Percentiles rank a stretch among this genome's conserved stretches.
These are phyloP conservation scores for Puccinia triticina DNA, from an alignment of 1,284 basidiomycete species.

Conservation along the genomic window DNA sequence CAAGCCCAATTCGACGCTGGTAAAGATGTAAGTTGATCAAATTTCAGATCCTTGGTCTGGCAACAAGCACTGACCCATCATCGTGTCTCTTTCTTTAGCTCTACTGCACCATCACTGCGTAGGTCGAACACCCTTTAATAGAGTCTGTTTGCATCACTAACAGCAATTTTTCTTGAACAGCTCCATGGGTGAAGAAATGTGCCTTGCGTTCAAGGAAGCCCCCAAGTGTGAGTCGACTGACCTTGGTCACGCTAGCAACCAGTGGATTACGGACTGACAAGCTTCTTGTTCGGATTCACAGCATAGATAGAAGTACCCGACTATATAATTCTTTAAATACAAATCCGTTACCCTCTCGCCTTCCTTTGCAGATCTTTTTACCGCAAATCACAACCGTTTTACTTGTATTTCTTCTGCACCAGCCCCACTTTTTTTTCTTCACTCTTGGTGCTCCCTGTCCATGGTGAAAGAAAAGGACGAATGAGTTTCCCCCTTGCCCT, in stretches of 20 bases:
- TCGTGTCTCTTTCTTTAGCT: slow-evolving; percentile 14
- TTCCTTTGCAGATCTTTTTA: slow-evolving; percentile 18
- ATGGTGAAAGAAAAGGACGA: slow-evolving; percentile 26
- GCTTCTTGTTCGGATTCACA: background rate
- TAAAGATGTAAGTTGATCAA: slow-evolving; percentile 67
- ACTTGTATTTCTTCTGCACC: slow-evolving; percentile 34
- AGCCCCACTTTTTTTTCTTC: background rate
- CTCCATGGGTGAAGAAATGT: slow-evolving; percentile 51
- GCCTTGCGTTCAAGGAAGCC: slow-evolving; percentile 51
- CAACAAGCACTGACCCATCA: background rate
- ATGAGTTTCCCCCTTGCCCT: background rate
- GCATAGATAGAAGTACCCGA: slow-evolving; percentile 26
- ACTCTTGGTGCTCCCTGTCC: slow-evolving; percentile 28
- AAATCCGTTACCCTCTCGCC: slow-evolving; percentile 36
- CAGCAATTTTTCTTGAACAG: background rate
- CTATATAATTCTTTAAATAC: slow-evolving; percentile 23
- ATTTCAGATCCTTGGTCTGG: background rate
- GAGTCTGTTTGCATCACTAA: background rate
- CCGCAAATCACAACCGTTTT: slow-evolving; percentile 12
- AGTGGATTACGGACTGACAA: background rate
- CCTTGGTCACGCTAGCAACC: background rate
- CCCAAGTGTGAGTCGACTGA: slow-evolving; percentile 34
- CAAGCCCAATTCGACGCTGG: slow-evolving; percentile 75
- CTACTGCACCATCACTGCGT: slow-evolving; percentile 51
- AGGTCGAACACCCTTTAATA: background rate